Percentiles rank a stretch among this genome's conserved stretches.
Conservation (phyloP, 495 filamentous ascomycete species). For the Aspergillus coremiiformis region DNA sequence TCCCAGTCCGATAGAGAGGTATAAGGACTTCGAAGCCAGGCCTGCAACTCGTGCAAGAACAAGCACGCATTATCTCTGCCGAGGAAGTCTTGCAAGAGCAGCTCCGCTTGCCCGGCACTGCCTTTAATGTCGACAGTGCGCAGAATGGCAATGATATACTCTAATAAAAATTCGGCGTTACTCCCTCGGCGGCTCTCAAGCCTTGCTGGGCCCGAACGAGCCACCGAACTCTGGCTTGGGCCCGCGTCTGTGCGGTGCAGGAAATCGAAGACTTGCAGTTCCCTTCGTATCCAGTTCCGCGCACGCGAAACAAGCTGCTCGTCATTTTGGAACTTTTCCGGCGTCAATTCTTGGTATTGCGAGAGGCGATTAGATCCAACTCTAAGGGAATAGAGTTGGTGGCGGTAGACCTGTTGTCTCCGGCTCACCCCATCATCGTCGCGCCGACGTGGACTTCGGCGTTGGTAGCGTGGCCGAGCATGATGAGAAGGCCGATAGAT, state of each 20-base stretch:
- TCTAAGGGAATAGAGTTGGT: conserved; percentile 72
- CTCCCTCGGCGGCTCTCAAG: conserved; percentile 48
- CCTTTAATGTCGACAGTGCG: conserved; percentile 87
- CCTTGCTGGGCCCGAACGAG: conserved; percentile 31
- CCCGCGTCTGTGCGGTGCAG: conserved; percentile 38
- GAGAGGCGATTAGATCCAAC: conserved; percentile 80
- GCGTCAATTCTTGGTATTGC: conserved; percentile 67
- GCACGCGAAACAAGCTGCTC: conserved; percentile 70
- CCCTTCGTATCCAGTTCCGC: conserved; percentile 79
- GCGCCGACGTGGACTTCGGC: conserved; percentile 16
- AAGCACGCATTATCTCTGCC: conserved; percentile 69
- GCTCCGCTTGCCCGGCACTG: conserved; percentile 76
- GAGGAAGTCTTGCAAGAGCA: conserved; percentile 79
- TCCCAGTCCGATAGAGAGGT: conserved; percentile 68
- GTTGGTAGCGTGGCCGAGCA: not conserved
- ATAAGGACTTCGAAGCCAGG: conserved; percentile 77
- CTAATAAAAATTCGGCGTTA: conserved; percentile 84
- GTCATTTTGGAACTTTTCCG: conserved; percentile 54
- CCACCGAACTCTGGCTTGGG: conserved; percentile 9
- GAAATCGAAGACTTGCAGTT: conserved; percentile 82
- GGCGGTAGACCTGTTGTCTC: conserved; percentile 67
- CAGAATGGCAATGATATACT: conserved; percentile 82
- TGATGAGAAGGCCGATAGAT: conserved; percentile 19
- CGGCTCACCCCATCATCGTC: conserved; percentile 55
- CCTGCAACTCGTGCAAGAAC: conserved; percentile 77